Base-by-base conservation (phyloP, 2,329 filamentous ascomycete species). In the Dichotomopilus funicola region DNA sequence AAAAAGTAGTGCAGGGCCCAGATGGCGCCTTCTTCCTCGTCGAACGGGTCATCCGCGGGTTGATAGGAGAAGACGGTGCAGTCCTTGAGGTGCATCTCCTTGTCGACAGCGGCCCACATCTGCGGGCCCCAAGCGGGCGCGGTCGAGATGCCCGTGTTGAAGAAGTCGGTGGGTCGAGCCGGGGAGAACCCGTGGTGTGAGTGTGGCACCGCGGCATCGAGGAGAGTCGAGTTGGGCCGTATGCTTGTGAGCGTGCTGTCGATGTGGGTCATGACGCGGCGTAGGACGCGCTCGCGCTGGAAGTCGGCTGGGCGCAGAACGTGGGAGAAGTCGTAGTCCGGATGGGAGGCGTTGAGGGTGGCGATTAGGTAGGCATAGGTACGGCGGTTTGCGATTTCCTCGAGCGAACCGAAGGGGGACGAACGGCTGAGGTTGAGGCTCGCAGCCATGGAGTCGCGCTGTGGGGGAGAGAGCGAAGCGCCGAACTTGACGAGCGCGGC, bases 1-100 rank as follows among this genome's bases (percentile, higher is more conserved):
- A 97, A 95, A 76, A 99, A 96, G 72, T 95, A 96, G 70, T 97
- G 91, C 60, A 91, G 79, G 49, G 89, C 91, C 92, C 92, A 99
- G 60, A 99, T 91, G 8, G 91, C 87, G 59, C 89, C 89, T 67
- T 96, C 91, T 59, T 95, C 91, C 60, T 91, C 91, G 64, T 91
- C 87, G 65, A 95, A 96, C 0, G 91, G 90, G 66, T 96, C 91
- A 59, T 91, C 89, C 42, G 90, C 86, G 0, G 94, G 94, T 51
- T 87, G 83, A 73, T 95, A 99, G 54, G 87, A 88, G 71, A 96
- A 97, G 59, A 92, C 84, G 54, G 86, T 87, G 73, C 94, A 99
- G 63, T 95, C 87, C 63, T 88, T 86, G 44, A 97, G 79, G 49
- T 83, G 84, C 91, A 99, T 97, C 71, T 97, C 91, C 68, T 94